Percentiles rank a stretch among this genome's conserved stretches.
These are phyloP conservation scores for Hagleromyces aurorensis DNA, from an alignment of 805 yeast species.

Conservation along the genomic window DNA sequence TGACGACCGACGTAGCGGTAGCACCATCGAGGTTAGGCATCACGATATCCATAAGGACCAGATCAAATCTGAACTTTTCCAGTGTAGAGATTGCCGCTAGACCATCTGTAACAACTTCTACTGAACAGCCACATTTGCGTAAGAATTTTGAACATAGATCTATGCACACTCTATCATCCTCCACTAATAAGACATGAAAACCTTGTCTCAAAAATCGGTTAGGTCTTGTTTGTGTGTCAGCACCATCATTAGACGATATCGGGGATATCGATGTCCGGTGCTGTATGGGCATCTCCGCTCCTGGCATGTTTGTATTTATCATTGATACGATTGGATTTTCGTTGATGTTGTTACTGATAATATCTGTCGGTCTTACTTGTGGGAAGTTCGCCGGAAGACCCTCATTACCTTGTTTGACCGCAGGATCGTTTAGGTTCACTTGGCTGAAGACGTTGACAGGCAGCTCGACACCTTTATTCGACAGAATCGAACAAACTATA, in stretches of 20 bases:
- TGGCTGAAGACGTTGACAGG: conserved; percentile 36
- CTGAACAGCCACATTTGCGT: conserved; percentile 83
- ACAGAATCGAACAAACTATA: conserved; percentile 40
- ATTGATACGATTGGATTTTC: conserved; percentile 4
- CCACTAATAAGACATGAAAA: conserved; percentile 68
- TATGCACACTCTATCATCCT: conserved; percentile 76
- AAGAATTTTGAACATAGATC: conserved; percentile 77
- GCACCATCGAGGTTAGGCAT: conserved; percentile 88
- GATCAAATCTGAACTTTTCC: conserved; percentile 62
- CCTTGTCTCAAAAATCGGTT: conserved; percentile 31
- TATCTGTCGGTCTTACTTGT: conserved; percentile 6
- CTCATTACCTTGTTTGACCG: conserved; percentile 3
- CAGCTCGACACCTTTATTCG: conserved; percentile 56
- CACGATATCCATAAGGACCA: conserved; percentile 80
- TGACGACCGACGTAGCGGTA: conserved; percentile 81
- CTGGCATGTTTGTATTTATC: conserved; percentile 8
- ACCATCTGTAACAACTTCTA: conserved; percentile 90
- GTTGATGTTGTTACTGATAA: conserved; percentile 7
- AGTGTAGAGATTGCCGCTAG: conserved; percentile 74
- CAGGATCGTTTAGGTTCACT: conserved; percentile 4
- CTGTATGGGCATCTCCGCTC: conserved; percentile 9
- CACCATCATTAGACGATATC: conserved; percentile 8
- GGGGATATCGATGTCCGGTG: conserved; percentile 7
- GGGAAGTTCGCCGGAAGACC: conserved; percentile 3
- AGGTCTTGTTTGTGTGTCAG: conserved; percentile 5